These are phyloP conservation scores for Lecanicillium sp. DNA, from an alignment of 2,329 filamentous ascomycete species.

Conservation along the genomic window DNA sequence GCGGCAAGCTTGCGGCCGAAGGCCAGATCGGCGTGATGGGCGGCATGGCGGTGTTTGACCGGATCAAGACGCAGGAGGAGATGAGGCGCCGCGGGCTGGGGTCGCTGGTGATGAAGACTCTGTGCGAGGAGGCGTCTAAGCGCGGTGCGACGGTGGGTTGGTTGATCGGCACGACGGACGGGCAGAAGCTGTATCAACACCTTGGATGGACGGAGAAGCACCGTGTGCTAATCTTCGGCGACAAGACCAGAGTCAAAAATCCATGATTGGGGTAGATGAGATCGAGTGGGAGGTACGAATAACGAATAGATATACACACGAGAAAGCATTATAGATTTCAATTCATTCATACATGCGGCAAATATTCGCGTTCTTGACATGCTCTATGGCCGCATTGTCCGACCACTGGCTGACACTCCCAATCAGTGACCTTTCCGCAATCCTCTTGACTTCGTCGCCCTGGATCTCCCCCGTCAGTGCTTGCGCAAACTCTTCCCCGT, in stretches of 20 bases:
- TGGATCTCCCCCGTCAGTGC: background rate
- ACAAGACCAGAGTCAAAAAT: background rate
- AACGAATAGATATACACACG: conserved; percentile 15
- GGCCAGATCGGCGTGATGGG: conserved; percentile 1
- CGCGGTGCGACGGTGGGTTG: conserved; percentile 5
- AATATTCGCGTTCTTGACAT: background rate
- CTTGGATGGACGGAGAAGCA: conserved; percentile 18
- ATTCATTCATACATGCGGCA: background rate
- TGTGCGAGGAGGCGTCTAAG: background rate
- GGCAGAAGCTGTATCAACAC: conserved; percentile 1
- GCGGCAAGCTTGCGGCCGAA: background rate
- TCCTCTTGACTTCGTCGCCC: background rate
- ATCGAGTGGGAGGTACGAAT: background rate
- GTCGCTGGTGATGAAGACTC: conserved; percentile 2
- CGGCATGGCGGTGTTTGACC: conserved; percentile 11
- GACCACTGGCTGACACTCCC: conserved; percentile 6
- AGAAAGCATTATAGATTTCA: background rate
- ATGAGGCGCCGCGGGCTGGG: conserved; percentile 7
- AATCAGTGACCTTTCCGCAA: background rate
- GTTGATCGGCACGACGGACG: conserved; percentile 7
- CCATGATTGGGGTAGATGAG: background rate
- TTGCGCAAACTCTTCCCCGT: conserved; percentile 3
- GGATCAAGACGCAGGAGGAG: conserved; percentile 9
- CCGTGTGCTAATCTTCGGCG: conserved; percentile 1
- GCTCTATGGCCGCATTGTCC: conserved; percentile 4